These are phyloP conservation scores for Bipolaris bicolor DNA, from an alignment of 2,329 filamentous ascomycete genomes.

Conservation along the genomic window DNA sequence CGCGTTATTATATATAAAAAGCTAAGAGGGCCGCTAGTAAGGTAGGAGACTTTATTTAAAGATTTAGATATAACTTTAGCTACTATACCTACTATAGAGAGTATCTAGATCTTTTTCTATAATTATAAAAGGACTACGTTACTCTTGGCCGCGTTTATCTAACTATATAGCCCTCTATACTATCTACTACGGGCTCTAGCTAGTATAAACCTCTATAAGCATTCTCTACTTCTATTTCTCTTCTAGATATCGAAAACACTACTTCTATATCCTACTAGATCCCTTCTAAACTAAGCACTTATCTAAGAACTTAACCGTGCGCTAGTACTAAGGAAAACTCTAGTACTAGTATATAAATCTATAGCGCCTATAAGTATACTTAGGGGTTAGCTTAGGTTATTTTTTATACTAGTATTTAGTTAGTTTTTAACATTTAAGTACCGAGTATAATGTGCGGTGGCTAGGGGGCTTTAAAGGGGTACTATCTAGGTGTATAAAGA, in stretches of 20 bases:
- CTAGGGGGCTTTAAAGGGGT: constrained; percentile 4
- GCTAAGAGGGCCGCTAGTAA: too few species aligned
- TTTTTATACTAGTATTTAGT: too few species aligned
- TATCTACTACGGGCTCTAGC: constrained; percentile 12
- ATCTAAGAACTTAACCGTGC: too few species aligned
- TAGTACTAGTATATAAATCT: too few species aligned
- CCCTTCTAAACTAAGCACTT: constrained; percentile 24
- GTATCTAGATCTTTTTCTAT: background rate
- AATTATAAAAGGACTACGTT: background rate
- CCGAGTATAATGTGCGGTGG: constrained; percentile 2
- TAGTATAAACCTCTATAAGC: constrained; percentile 6
- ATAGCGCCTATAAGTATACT: too few species aligned
- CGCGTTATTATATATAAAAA: background rate
- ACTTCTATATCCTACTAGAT: constrained; percentile 3
- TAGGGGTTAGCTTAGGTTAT: too few species aligned
- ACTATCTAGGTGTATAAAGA: background rate
- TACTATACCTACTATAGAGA: background rate
- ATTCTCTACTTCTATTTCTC: constrained; percentile 26
- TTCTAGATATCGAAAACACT: constrained; percentile 17
- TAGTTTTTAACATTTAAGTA: constrained; percentile 1
- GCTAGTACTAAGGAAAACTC: too few species aligned
- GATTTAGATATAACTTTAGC: too few species aligned
- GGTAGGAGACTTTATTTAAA: too few species aligned
- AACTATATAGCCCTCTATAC: constrained; percentile 25
- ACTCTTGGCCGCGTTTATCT: background rate